Evolutionary conservation across 139 green algal genomes (phyloP).

Genomic region (Coelastrella sp.): DNA sequence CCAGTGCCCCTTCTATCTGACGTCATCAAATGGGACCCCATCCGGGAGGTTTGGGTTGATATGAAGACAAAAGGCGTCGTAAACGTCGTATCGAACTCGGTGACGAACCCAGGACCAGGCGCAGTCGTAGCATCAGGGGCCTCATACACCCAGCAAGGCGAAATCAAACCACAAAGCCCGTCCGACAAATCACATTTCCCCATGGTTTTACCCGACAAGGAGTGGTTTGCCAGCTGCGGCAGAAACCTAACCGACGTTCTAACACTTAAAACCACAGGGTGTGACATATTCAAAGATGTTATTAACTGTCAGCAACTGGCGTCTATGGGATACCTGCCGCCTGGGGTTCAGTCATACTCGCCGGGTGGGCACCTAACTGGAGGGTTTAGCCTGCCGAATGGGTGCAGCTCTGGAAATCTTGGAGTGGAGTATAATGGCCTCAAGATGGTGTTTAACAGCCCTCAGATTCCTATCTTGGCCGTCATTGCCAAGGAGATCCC

Average conservation of each 20-base stretch:
- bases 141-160: slow-evolving; percentile 23
- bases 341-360: slow-evolving; percentile 38
- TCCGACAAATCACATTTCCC: slow-evolving; percentile 26
- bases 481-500: slow-evolving; percentile 43
- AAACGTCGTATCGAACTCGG: slow-evolving; percentile 29
- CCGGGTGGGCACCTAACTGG: not conserved
- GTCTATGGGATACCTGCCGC: slow-evolving; percentile 43
- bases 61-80: slow-evolving; percentile 31
- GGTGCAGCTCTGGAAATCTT: slow-evolving; percentile 33
- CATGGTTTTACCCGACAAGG: slow-evolving; percentile 4
- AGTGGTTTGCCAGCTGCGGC: slow-evolving; percentile 24
- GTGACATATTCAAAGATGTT: slow-evolving; percentile 38
- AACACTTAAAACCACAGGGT: slow-evolving; percentile 8
- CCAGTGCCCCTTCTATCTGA: not conserved
- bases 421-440: slow-evolving; percentile 42
- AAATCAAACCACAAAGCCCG: not conserved
- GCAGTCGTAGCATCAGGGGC: not conserved
- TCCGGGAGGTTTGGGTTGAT: slow-evolving; percentile 18
- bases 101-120: not conserved
- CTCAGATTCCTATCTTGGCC: slow-evolving; percentile 40
- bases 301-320: slow-evolving; percentile 45
- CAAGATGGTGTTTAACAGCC: slow-evolving; percentile 46
- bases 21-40: slow-evolving; percentile 35
- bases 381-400: slow-evolving; percentile 32
- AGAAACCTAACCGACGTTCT: slow-evolving; percentile 2